Evolutionary conservation across 345 rosid species (phyloP), one percentile per base, ranked within the genome.

Genomic region (Syzygium grande): DNA sequence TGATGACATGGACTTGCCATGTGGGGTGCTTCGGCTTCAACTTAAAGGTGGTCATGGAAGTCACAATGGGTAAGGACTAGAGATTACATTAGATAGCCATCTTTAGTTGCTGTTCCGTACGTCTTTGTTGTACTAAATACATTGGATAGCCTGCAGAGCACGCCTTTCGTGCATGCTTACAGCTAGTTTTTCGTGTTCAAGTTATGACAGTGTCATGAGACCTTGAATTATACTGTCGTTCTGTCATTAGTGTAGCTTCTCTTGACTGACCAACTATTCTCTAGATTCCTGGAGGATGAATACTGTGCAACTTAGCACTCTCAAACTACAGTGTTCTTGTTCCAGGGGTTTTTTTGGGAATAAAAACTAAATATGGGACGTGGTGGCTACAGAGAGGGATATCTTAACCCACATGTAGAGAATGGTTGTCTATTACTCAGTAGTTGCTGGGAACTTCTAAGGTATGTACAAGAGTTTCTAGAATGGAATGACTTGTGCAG

Each of bases 1-100:
- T 89, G 99, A 97, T 86, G 98, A 96, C 90, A 94, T 90, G 93
- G 92, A 90, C 88, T 91, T 96, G 90, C 97, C 98, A 80, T 96
- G 97, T 88, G 98, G 99, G 89, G 99, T 97, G 87, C 99, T 97
- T 89, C 98, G 98, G 86, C 96, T 97, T 92, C 96, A 94, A 87
- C 89, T 88, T n/a, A 95, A 93, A 90, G 95, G 99, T 88, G 99
- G 99, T 83, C 99, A 95, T 89, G 97, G 95, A 85, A 88, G 95
- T 87, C 99, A 97, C 87, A 96, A 93, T 77, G 99, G 98, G 99
- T 95, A 91, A 88, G 94, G 27, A 85, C 88, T 23, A 17, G 51
- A 84, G 55, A 84, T 27, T 10, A 21, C 61, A 53, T 5, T 53
- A 52, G 65, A 4, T 86, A 25, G 87, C 10, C 27, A 73, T 73